Percentiles rank a stretch among this genome's conserved stretches.
phyloP scores from a whole-genome alignment of 208 protist genomes.

The Trypanosoma scelopori region DNA sequence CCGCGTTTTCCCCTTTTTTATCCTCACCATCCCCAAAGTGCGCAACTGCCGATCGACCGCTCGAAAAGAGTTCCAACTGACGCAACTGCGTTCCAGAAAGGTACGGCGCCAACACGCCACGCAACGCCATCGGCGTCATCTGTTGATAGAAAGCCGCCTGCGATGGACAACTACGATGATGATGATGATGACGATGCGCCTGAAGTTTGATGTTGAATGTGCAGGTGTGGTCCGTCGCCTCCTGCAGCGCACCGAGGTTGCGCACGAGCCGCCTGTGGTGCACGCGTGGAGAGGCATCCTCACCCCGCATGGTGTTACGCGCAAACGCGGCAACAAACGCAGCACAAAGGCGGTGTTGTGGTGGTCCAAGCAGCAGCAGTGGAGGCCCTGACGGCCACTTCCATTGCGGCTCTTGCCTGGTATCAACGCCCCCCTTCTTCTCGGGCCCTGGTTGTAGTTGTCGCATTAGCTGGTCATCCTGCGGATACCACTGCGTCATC shows the following conservation, averaged over 20 bases:
- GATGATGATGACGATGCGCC: not conserved
- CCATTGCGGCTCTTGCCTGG: no score
- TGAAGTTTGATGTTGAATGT: conserved; percentile 42
- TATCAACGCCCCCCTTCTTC: not conserved
- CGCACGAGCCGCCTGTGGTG: conserved; percentile 61
- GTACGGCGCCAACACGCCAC: conserved; percentile 40
- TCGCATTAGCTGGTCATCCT: conserved; percentile 25
- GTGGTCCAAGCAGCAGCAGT: conserved; percentile 30
- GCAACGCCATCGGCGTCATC: conserved; percentile 33
- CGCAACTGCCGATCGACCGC: conserved; percentile 33
- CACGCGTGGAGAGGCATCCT: conserved; percentile 58
- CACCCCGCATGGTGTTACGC: conserved; percentile 62
- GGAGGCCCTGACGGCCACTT: no score
- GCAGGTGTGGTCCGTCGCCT: conserved; percentile 34
- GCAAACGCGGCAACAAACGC: conserved; percentile 77
- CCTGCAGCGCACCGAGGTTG: conserved; percentile 42
- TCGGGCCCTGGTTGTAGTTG: not conserved
- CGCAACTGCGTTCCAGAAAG: conserved; percentile 35
- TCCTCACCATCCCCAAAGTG: conserved; percentile 32
- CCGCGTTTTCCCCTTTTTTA: not conserved
- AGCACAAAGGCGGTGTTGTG: conserved; percentile 60
- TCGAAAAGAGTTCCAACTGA: conserved; percentile 57
- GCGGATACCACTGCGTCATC: conserved; percentile 29
- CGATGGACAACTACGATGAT: no score
- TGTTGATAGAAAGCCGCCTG: conserved; percentile 7